Conservation (phyloP, 2,329 filamentous ascomycete genomes). For the Bipolaris sorokiniana region DNA sequence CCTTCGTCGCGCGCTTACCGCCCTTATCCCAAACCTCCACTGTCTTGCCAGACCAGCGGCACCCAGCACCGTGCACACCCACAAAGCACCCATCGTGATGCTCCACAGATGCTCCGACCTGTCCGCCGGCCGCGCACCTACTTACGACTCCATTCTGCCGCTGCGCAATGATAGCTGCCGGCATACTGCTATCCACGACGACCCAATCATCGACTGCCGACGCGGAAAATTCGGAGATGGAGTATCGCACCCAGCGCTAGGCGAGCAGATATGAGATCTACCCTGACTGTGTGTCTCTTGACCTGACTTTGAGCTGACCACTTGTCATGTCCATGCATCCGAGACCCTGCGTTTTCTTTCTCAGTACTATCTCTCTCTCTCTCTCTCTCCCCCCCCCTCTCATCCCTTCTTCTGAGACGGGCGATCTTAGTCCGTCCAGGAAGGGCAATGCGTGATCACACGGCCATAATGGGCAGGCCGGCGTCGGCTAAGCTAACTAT, state of each 20-base stretch:
- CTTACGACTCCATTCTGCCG: too few relatives aligned
- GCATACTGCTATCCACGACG: neutral
- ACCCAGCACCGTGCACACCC: neutral
- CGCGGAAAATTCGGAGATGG: neutral
- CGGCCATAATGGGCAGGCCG: conserved; percentile 8
- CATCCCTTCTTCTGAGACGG: neutral
- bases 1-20: conserved; percentile 17
- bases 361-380: too few relatives aligned
- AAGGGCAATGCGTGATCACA: conserved; percentile 15
- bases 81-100: neutral
- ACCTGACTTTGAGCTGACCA: conserved; percentile 9
- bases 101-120: neutral
- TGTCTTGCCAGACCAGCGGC: neutral
- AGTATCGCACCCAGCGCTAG: neutral
- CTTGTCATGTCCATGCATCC: conserved; percentile 10
- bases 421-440: conserved; percentile 8
- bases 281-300: neutral
- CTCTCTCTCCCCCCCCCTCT: neutral
- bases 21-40: conserved; percentile 1
- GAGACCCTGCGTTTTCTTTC: conserved; percentile 4
- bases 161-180: neutral
- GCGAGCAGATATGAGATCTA: neutral
- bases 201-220: neutral
- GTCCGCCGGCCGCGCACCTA: too few relatives aligned
- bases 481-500: conserved; percentile 12